Conservation (phyloP, 768 basidiomycete genomes). For the Mrakia gelida region DNA sequence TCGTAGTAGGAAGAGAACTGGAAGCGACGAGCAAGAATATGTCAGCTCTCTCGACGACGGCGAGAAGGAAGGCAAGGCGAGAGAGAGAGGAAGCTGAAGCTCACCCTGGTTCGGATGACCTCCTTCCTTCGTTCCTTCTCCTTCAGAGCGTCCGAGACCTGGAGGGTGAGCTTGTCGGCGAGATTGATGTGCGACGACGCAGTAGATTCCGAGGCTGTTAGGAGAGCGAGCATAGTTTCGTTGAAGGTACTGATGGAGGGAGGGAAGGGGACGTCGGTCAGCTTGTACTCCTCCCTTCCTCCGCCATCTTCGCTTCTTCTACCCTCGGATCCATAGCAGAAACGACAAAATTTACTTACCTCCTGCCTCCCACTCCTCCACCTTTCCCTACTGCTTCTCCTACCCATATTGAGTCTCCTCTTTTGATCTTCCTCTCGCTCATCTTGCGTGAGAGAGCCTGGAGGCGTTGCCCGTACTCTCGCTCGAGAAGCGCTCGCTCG, state of each 20-base stretch:
- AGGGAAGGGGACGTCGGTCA: conserved; percentile 16
- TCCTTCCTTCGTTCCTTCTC: conserved; percentile 61
- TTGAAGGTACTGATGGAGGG: conserved; percentile 58
- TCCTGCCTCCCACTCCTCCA: conserved; percentile 37
- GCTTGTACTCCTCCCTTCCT: neutral
- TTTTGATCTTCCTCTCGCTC: conserved; percentile 64
- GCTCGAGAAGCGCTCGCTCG: conserved; percentile 64
- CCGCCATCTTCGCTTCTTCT: neutral
- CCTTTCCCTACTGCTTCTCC: conserved; percentile 48
- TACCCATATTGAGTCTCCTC: conserved; percentile 55
- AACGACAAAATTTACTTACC: conserved; percentile 47
- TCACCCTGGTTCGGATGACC: conserved; percentile 41
- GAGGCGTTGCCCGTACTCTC: conserved; percentile 71
- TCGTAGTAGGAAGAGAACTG: conserved; percentile 21
- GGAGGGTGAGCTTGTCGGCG: conserved; percentile 60
- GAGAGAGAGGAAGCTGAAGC: neutral
- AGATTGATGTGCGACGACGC: conserved; percentile 67
- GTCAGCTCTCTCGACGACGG: neutral
- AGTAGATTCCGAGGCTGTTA: conserved; percentile 56
- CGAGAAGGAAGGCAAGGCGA: too few relatives aligned
- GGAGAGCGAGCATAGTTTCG: conserved; percentile 63
- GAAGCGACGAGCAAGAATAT: neutral
- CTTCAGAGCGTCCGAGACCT: conserved; percentile 60
- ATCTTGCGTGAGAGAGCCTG: conserved; percentile 63
- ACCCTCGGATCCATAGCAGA: neutral